Conservation (phyloP, 2,329 filamentous ascomycete genomes). For the Ceratocystis destructans region DNA sequence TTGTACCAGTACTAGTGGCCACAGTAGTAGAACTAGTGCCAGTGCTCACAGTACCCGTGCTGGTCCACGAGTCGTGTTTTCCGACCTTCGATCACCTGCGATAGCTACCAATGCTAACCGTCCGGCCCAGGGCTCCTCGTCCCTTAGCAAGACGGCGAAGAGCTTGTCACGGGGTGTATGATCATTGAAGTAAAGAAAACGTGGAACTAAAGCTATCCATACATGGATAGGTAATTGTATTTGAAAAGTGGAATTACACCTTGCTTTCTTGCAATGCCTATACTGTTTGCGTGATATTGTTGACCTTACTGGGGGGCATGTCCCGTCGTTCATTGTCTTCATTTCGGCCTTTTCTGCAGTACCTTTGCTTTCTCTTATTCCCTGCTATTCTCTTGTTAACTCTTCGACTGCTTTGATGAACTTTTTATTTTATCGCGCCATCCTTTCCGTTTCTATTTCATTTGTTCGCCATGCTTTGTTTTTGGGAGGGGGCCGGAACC, state of each 20-base stretch:
- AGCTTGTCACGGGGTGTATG: not conserved
- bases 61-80: not conserved
- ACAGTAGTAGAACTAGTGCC: not conserved
- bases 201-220: not conserved
- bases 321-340: not conserved
- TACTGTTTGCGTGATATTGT: not conserved
- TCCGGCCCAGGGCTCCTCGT: too few species aligned
- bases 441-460: slow-evolving; percentile 8
- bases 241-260: not conserved
- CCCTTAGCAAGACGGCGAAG: not conserved
- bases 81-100: not conserved
- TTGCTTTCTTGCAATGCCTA: not conserved
- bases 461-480: slow-evolving; percentile 7
- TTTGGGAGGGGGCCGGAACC: slow-evolving; percentile 2
- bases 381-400: not conserved
- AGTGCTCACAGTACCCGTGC: not conserved
- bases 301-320: not conserved
- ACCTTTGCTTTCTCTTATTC: not conserved
- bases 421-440: slow-evolving; percentile 5
- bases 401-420: not conserved
- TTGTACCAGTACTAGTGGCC: not conserved
- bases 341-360: not conserved
- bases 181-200: not conserved
- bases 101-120: not conserved
- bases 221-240: not conserved